These are phyloP conservation scores for Uromyces viciae-fabae DNA, from an alignment of 1,284 basidiomycete genomes.

Conservation along the genomic window DNA sequence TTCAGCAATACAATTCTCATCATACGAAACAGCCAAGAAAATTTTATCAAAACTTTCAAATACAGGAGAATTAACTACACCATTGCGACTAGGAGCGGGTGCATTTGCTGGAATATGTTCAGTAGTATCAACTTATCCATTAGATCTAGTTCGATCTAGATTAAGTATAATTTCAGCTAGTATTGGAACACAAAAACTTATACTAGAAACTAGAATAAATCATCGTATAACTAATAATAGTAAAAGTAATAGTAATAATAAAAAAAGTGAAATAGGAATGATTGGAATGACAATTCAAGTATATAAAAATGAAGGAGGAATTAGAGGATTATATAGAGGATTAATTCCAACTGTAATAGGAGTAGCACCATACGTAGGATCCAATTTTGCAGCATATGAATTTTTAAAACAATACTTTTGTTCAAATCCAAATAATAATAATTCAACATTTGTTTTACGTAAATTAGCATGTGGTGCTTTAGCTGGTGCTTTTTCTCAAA, in stretches of 20 bases:
- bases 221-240: conserved; percentile 17
- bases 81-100: conserved; percentile 73
- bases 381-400: conserved; percentile 55
- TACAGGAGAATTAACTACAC: conserved; percentile 69
- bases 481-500: conserved; percentile 73
- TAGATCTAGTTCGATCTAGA: conserved; percentile 87
- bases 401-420: conserved; percentile 51
- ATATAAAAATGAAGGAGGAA: conserved; percentile 81
- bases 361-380: conserved; percentile 79
- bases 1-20: conserved; percentile 86
- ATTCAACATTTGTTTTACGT: conserved; percentile 29
- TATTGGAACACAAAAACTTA: conserved; percentile 53
- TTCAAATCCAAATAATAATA: conserved; percentile 48
- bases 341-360: conserved; percentile 81
- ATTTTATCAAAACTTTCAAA: conserved; percentile 55
- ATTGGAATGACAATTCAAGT: conserved; percentile 84
- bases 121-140: conserved; percentile 84
- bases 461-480: conserved; percentile 59
- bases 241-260: conserved; percentile 50
- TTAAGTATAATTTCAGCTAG: conserved; percentile 85
- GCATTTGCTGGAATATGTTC: conserved; percentile 86
- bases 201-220: background rate
- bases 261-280: conserved; percentile 63
- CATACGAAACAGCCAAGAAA: conserved; percentile 78
- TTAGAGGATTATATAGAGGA: conserved; percentile 80